Evolutionary conservation across 345 rosid genomes (phyloP), one percentile per base, ranked within the genome.

Genomic region (Iberis pinnata): DNA sequence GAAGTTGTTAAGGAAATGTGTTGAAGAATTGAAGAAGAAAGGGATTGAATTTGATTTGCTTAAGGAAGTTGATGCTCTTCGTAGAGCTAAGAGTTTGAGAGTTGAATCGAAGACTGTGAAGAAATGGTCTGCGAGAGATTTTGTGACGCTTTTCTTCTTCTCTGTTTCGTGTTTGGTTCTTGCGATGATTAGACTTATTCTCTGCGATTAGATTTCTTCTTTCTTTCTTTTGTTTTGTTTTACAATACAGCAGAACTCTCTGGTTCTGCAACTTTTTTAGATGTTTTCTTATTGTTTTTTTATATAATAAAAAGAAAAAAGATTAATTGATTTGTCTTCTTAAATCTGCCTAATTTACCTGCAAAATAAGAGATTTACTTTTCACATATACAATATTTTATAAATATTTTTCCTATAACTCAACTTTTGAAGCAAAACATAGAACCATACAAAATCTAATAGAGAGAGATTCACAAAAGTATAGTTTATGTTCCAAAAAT

Each of bases 51-150:
- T 92, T 53, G 98, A 92, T 83, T 70, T 92, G 67, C 63, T 92
- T 52, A 92, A 80, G 64, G 95, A 92, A 66, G 98, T 92, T 2
- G 98, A 92, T 41, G 97, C 97, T 3, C 70, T 88, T 18, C 71
- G 97, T 52, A 80, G 97, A 63, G 98, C 98, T 0, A 92, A 92
- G 80, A 92, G 98, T 59, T 60, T 92, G 83, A 61, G 95, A 11
- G 80, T 83, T 8, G 96, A 85, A 41, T 50, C 76, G 33, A 78
- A 68, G 61, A 51, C 43, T 58, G 13, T 7, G 13, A 76, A 61
- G 69, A 85, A 83, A 73, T 92, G 98, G 95, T 85, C 95, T 14
- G 63, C 82, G 0, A 81, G 81, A 43, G 97, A 92, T 50, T 80
- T 83, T 25, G 90, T 80, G 2, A 75, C 90, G 11, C 58, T 88